A percentile compares a stretch with the other conserved stretches of the same genome.
These are phyloP conservation scores for Globisporangium nagaii DNA, from an alignment of 352 stramenopile genomes.

Conservation along the genomic window DNA sequence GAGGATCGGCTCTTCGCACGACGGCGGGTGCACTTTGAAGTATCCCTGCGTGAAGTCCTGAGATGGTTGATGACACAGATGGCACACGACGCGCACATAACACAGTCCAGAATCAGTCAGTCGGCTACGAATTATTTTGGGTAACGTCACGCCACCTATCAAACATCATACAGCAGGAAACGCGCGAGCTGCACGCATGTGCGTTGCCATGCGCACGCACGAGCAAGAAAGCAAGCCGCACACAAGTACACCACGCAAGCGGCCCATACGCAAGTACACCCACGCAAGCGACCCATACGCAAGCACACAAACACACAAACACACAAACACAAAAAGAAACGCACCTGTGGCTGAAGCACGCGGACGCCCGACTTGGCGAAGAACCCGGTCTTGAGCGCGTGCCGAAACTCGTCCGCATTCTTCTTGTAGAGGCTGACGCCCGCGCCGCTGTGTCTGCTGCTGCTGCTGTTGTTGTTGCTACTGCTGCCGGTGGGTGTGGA, in stretches of 20 bases:
- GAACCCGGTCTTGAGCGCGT: slow-evolving; percentile 27
- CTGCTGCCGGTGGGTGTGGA: not conserved
- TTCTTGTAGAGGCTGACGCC: slow-evolving; percentile 24
- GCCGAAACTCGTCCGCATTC: slow-evolving; percentile 32
- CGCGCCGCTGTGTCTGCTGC: not conserved
- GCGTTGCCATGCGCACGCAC: not conserved
- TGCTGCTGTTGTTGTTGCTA: not conserved
- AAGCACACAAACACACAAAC: not conserved
- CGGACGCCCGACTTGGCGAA: slow-evolving; percentile 36
- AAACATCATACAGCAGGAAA: not conserved
- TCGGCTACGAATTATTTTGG: not conserved
- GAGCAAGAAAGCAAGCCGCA: too few relatives aligned
- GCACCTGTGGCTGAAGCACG: slow-evolving; percentile 16
- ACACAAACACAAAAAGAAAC: not conserved
- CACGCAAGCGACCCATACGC: not conserved
- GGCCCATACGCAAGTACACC: not conserved
- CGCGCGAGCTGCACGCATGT: not conserved
- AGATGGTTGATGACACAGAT: not conserved
- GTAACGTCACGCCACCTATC: not conserved
- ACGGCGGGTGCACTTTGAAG: slow-evolving; percentile 19
- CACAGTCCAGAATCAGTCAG: not conserved
- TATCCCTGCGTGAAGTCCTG: slow-evolving; percentile 23
- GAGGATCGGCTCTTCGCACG: slow-evolving; percentile 13
- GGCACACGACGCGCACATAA: slow-evolving; percentile 3
- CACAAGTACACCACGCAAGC: not conserved